phyloP scores from a whole-genome alignment of 306 rosid species.

The Quercus robur region DNA sequence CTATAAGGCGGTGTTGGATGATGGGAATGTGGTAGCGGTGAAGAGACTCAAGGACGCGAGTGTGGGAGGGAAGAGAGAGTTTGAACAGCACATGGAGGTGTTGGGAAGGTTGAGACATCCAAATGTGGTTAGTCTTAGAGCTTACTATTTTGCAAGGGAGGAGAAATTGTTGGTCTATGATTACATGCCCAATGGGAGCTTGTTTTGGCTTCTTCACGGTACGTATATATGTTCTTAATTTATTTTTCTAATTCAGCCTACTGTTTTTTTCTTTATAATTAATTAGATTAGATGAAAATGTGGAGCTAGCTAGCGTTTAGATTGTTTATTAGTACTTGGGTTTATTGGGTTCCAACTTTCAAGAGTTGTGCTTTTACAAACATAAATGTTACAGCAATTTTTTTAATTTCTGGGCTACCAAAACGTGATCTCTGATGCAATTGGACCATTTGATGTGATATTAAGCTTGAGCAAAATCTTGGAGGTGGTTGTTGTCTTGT shows the following conservation, averaged over 20 bases:
- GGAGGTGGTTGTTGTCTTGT: too few relatives aligned
- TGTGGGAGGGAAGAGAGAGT: slow-evolving; percentile 67
- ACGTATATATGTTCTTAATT: not conserved
- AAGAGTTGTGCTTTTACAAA: not conserved
- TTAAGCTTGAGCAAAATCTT: not conserved
- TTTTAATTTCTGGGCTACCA: slow-evolving; percentile 13
- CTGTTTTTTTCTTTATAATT: not conserved
- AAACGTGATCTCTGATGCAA: slow-evolving; percentile 5
- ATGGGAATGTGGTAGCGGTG: slow-evolving; percentile 80
- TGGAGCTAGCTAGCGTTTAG: not conserved
- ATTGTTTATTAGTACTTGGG: not conserved
- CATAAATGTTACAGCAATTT: not conserved
- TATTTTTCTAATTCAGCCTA: too few relatives aligned
- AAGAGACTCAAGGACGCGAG: slow-evolving; percentile 72
- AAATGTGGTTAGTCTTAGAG: slow-evolving; percentile 58
- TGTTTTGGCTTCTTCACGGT: slow-evolving; percentile 94
- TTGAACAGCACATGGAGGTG: slow-evolving; percentile 73
- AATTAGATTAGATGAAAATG: too few relatives aligned
- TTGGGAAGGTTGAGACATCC: slow-evolving; percentile 58
- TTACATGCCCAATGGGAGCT: slow-evolving; percentile 75
- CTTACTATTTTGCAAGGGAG: slow-evolving; percentile 73
- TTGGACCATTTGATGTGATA: slow-evolving; percentile 17
- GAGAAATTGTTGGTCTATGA: slow-evolving; percentile 82
- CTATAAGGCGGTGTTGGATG: slow-evolving; percentile 82
- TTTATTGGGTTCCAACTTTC: too few relatives aligned